Evolutionary conservation across 106 monocot species (phyloP).

Genomic region (Dendrobium huoshanense): DNA sequence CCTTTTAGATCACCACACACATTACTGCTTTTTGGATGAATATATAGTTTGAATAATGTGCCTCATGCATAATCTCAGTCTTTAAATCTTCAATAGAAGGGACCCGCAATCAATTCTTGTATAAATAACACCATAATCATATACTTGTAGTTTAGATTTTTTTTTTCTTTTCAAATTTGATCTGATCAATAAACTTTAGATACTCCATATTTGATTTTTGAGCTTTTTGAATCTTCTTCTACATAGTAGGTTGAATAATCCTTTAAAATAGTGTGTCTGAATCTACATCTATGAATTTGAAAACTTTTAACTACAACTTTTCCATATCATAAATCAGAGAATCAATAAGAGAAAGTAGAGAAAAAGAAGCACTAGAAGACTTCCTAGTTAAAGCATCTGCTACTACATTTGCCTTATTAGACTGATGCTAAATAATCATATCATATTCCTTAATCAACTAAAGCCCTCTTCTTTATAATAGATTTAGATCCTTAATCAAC

Average conservation of each 20-base stretch:
- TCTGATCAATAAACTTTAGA: too few relatives aligned
- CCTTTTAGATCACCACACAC: not conserved
- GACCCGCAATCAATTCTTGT: too few relatives aligned
- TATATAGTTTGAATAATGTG: not conserved
- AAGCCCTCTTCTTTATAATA: not conserved
- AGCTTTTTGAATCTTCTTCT: too few relatives aligned
- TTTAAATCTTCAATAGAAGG: too few relatives aligned
- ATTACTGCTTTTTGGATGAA: not conserved
- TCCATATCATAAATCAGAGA: not conserved
- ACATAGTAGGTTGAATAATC: too few relatives aligned
- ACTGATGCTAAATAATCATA: not conserved
- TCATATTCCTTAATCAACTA: not conserved
- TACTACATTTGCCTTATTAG: not conserved
- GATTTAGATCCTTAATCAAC: not conserved
- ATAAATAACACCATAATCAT: too few relatives aligned
- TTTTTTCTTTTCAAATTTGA: too few relatives aligned
- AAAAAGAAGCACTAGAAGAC: not conserved
- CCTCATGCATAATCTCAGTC: not conserved
- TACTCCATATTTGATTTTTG: too few relatives aligned
- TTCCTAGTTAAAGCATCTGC: conserved; percentile 1
- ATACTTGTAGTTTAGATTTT: too few relatives aligned
- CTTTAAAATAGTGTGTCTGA: too few relatives aligned
- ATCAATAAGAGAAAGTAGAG: not conserved
- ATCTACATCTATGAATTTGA: not conserved
- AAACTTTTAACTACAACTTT: not conserved